Evolutionary conservation across 2,329 filamentous ascomycete genomes (phyloP), one percentile per base, ranked within the genome.

Genomic region (Scolecobasidium constrictum): DNA sequence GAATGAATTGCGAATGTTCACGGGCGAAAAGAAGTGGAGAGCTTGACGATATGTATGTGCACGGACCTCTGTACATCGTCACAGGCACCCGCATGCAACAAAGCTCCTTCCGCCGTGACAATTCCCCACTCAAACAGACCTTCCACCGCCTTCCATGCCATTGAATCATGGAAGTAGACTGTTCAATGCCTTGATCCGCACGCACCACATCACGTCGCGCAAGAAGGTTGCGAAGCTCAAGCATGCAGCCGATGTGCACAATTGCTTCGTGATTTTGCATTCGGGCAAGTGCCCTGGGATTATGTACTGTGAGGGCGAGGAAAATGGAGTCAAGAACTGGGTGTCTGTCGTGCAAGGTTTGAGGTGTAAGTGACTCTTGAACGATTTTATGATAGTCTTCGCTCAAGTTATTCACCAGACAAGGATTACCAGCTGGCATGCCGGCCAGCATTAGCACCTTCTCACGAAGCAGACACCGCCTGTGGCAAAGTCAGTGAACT

Each of bases 151-250:
- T n/a, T n/a, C n/a, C n/a, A n/a, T n/a, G n/a, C n/a, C n/a, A n/a
- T n/a, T n/a, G n/a, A n/a, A n/a, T n/a, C n/a, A 39, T 20, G 20
- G 6, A 12, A 18, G 15, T 12, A 17, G 31, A 6, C 9, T 39
- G 16, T 71, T 62, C 54, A 73, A 75, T 55, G 74, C 81, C 21
- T 65, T 88, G 36, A 84, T 88, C 47, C 75, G 81, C 41, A 88
- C 83, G 0, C 83, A 88, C 52, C 83, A 88, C 58, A 86, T 88
- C 54, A 87, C 82, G 3, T 86, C 81, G 0, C 78, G 82, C 49
- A 86, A 86, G 56, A 88, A 88, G 55, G 70, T 81, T 35, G 63
- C 68, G 19, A 68, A 68, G 44, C 68, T 88, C 17, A 75, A 69
- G 40, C 81, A 82, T 57, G 77, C 78, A 2, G 77, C 80, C 5